Evolutionary conservation across 108 stramenopile species (phyloP).

Genomic region (Cyclotella atomus): DNA sequence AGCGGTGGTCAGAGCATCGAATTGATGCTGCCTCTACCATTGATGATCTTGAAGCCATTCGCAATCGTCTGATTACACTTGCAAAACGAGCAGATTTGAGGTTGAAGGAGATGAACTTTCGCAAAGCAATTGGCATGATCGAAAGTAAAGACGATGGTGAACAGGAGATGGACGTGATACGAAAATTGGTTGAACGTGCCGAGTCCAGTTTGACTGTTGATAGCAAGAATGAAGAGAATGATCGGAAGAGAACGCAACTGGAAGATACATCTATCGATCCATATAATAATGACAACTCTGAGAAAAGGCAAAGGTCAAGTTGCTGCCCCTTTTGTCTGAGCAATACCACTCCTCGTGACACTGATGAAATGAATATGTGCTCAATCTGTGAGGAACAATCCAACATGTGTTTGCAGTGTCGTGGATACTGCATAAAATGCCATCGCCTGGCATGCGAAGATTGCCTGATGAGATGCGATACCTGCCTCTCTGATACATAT

Average conservation of each 20-base stretch:
- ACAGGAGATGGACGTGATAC: neutral
- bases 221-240: neutral
- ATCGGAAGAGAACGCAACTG: neutral
- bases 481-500: slow-evolving; percentile 7
- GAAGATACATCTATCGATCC: neutral
- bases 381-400: slow-evolving; percentile 29
- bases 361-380: slow-evolving; percentile 2
- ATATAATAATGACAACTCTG: neutral
- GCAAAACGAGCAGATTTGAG: slow-evolving; percentile 26
- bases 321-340: slow-evolving; percentile 19
- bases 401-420: slow-evolving; percentile 20
- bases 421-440: slow-evolving; percentile 14
- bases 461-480: slow-evolving; percentile 34
- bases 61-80: slow-evolving; percentile 32
- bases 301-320: neutral
- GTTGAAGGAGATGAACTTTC: slow-evolving; percentile 28
- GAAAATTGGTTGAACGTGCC: neutral
- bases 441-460: slow-evolving; percentile 28
- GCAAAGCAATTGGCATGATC: slow-evolving; percentile 15
- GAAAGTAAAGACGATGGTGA: neutral
- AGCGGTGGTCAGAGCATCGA: slow-evolving; percentile 40
- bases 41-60: slow-evolving; percentile 36
- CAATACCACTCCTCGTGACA: slow-evolving; percentile 7
- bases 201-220: neutral
- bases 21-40: slow-evolving; percentile 32